Evolutionary conservation across 75 land plant species (phyloP), one percentile per base, ranked within the genome.

Genomic region (Adiantum capillusveneris): DNA sequence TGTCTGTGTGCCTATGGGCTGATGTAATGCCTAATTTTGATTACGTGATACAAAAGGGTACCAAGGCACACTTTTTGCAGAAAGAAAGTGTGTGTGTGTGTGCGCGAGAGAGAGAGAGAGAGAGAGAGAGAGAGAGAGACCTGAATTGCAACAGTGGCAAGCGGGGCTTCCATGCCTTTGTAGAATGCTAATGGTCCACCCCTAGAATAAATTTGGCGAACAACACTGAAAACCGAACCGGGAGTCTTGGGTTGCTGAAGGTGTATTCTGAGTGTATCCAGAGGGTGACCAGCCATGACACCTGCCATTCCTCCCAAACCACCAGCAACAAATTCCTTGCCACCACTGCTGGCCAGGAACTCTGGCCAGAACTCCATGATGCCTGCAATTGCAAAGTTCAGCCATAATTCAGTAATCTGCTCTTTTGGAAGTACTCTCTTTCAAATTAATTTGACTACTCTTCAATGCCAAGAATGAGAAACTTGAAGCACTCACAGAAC

Each of bases 281-380:
- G 71, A 0, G 96, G 98, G 70, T 89, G 84, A 28, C 98, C 98
- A 6, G 96, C 64, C 17, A 89, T 27, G 0, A 93, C 75, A 0
- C 98, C 98, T 13, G 98, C 98, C 70, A 85, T 80, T 0, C 98
- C 98, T 1, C 98, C 98, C 43, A 76, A 25, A 0, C 98, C 98
- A 1, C 98, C 98, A 11, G 96, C 98, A 36, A 93, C 77, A 63
- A 93, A 93, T 72, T 92, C 98, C 36, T 67, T 75, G 0, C 98
- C 98, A 71, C 84, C 78, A 41, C 91, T 84, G 65, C 75, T 79
- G 20, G 96, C 96, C 20, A 81, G 69, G 64, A 87, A 90, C 76
- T 91, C 93, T 42, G 93, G 97, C 97, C 97, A 91, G 71, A 91
- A 91, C 70, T 76, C 79, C 72, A 69, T 69, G n/a, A n/a, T n/a